Evolutionary conservation across 371 early-diverging fungal species (phyloP).

Genomic region (Rhizoclosmatium hyalinum): DNA sequence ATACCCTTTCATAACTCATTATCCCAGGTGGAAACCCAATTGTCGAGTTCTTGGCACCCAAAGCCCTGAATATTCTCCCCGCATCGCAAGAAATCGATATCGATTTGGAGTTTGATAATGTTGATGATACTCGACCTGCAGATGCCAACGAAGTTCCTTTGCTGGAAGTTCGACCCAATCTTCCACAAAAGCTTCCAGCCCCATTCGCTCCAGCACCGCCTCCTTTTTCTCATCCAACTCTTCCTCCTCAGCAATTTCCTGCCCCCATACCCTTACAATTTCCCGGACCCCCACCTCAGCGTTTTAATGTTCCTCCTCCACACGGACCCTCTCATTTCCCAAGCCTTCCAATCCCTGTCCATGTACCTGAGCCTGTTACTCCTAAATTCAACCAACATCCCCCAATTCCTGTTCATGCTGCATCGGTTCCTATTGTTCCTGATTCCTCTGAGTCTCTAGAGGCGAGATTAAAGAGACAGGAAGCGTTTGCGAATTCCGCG

Average conservation of each 20-base stretch:
- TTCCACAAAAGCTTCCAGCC: neutral
- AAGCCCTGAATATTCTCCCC: slow-evolving; percentile 15
- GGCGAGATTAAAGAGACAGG: slow-evolving; percentile 19
- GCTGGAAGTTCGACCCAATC: slow-evolving; percentile 8
- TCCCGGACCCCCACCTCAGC: neutral
- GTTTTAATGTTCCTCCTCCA: neutral
- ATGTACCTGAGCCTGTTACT: too few species aligned
- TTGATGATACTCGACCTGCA: slow-evolving; percentile 7
- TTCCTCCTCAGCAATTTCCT: neutral
- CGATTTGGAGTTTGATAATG: slow-evolving; percentile 8
- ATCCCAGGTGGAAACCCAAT: slow-evolving; percentile 17
- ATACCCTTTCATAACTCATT: neutral
- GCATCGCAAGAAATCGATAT: slow-evolving; percentile 27
- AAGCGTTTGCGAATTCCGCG: slow-evolving; percentile 3
- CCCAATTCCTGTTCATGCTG: neutral
- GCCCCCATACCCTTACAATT: neutral
- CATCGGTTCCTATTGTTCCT: neutral
- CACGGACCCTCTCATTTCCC: neutral
- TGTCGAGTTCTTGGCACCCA: slow-evolving; percentile 26
- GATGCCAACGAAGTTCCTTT: slow-evolving; percentile 27
- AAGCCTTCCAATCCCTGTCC: neutral
- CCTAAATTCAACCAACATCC: too few species aligned
- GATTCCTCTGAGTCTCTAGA: slow-evolving; percentile 7
- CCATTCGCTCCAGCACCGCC: neutral
- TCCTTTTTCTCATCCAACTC: neutral